A percentile compares a stretch with the other conserved stretches of the same genome.
Conservation (phyloP, 2,329 filamentous ascomycete genomes). For the Colletotrichum higginsianum region DNA sequence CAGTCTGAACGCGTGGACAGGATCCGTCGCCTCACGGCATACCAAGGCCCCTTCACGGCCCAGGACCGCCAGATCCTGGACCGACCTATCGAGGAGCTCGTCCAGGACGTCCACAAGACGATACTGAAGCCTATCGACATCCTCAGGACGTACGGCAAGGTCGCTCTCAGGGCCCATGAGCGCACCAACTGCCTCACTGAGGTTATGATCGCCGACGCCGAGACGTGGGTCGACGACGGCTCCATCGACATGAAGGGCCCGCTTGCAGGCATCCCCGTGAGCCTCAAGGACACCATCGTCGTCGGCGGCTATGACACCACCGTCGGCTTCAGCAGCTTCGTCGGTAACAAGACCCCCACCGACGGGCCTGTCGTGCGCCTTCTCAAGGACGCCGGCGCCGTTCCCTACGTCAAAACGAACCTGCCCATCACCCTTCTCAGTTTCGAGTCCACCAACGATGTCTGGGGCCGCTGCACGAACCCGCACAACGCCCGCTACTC, state of each 20-base stretch:
- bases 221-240: conserved; percentile 75
- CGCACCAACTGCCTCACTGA: conserved; percentile 94
- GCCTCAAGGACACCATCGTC: conserved; percentile 84
- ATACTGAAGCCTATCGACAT: conserved; percentile 77
- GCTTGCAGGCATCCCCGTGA: conserved; percentile 88
- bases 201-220: conserved; percentile 83
- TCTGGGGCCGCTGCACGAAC: conserved; percentile 89
- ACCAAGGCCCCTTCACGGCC: conserved; percentile 75
- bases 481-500: conserved; percentile 89
- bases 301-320: conserved; percentile 87
- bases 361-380: conserved; percentile 84
- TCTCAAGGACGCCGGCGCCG: conserved; percentile 88
- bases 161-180: conserved; percentile 85
- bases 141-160: conserved; percentile 89
- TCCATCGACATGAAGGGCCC: conserved; percentile 83
- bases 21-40: conserved; percentile 77
- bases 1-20: conserved; percentile 80
- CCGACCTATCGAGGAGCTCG: conserved; percentile 83
- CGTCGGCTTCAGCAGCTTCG: conserved; percentile 83
- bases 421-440: conserved; percentile 88
- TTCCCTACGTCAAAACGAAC: conserved; percentile 95
- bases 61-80: conserved; percentile 78
- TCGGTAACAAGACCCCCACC: conserved; percentile 73
- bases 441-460: conserved; percentile 83
- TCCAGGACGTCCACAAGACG: conserved; percentile 82